A percentile compares a stretch with the other conserved stretches of the same genome.
Evolutionary conservation across 139 green algal genomes (phyloP).

Genomic region (Mychonastes homosphaera): DNA sequence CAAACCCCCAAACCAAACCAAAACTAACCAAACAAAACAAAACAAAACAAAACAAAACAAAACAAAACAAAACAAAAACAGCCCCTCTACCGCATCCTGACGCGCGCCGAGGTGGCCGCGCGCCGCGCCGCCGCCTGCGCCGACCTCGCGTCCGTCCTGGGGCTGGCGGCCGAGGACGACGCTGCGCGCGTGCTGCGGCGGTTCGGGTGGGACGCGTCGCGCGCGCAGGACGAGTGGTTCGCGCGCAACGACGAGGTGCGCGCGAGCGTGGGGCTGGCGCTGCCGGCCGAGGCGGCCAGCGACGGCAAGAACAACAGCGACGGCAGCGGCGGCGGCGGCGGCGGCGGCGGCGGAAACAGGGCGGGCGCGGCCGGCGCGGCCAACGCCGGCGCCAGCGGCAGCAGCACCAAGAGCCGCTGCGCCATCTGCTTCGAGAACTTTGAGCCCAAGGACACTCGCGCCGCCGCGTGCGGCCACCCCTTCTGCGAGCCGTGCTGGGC

Average conservation of each 20-base stretch:
- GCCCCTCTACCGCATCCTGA: constrained; percentile 25
- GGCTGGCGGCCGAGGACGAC: constrained; percentile 43
- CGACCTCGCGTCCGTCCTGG: constrained; percentile 41
- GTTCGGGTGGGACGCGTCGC: constrained; percentile 71
- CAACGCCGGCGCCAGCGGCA: not conserved
- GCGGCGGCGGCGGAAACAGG: not conserved
- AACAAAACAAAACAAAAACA: no score
- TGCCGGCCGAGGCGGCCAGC: constrained; percentile 9
- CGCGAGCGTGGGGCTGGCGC: constrained; percentile 47
- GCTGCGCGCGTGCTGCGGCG: constrained; percentile 54
- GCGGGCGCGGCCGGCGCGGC: no score
- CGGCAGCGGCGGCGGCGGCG: not conserved
- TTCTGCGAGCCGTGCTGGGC: constrained; percentile 83
- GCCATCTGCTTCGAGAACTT: constrained; percentile 87
- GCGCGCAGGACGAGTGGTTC: constrained; percentile 87
- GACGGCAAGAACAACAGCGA: not conserved
- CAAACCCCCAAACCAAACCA: no score
- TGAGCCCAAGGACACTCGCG: constrained; percentile 30
- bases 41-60: no score
- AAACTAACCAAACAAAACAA: no score
- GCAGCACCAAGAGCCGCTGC: not conserved
- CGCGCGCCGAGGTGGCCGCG: constrained; percentile 23
- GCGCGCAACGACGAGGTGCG: constrained; percentile 58
- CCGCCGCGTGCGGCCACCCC: constrained; percentile 57
- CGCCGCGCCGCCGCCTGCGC: constrained; percentile 28